Evolutionary conservation across 768 basidiomycete genomes (phyloP), one percentile per base, ranked within the genome.

Genomic region (Termitomyces sp.): DNA sequence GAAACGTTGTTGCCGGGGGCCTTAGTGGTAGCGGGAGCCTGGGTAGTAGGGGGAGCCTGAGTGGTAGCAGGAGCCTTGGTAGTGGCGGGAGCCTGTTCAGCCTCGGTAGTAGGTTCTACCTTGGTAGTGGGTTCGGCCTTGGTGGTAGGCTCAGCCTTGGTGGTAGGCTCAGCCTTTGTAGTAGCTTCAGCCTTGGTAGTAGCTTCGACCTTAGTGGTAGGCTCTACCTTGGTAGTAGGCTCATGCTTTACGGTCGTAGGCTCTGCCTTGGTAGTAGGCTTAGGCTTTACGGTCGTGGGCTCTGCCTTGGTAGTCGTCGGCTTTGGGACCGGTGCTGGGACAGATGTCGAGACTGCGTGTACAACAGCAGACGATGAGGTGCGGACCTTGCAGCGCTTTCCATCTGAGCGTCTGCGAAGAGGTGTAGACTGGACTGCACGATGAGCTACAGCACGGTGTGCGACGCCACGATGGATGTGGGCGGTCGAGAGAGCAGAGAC

Each of bases 381-480:
- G 38, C 72, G 68, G 43, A 63, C 64, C 61, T 61, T 72, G 71
- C 76, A 77, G 38, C 74, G 72, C 64, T 65, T 71, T 38, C 58
- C 52, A 55, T 69, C 64, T 33, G 68, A 61, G 48, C 74, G 70
- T 57, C 58, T 71, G 51, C 66, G 63, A 32, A 64, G 59, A 41
- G 52, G 32, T 20, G 51, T 45, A 13, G 64, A 63, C 40, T 63
- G 43, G 49, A 60, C 60, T 43, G 66, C 49, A 22, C 69, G 66
- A 10, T 59, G 69, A 13, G 65, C 62, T 29, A 72, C 63, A n/a
- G 73, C 70, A 53, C 77, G 77, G 29, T 75, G 77, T 39, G 78
- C 76, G 52, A 82, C 33, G 43, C 70, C 73, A 50, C 69, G 73
- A 57, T 78, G 77, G 58, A 62, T 57, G 63, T 80, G 79, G 33